A percentile compares a stretch with the other conserved stretches of the same genome.
These are phyloP conservation scores for Eutypa lata DNA, from an alignment of 2,329 filamentous ascomycete genomes.

Conservation along the genomic window DNA sequence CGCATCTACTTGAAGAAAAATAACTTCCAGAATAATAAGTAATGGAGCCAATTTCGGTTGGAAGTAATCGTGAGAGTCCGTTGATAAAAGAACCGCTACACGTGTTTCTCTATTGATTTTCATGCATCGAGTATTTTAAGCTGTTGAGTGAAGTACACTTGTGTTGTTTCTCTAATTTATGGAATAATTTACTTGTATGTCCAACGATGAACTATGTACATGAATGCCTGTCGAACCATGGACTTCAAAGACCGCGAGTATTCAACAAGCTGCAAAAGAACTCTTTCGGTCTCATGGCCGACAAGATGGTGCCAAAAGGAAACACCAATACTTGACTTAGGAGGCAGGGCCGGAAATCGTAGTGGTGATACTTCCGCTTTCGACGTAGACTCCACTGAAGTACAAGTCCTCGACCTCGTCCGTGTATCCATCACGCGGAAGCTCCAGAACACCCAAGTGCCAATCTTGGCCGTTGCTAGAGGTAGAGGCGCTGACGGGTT, in stretches of 20 bases:
- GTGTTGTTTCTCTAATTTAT: no score
- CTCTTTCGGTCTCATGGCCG: background rate
- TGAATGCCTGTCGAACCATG: no score
- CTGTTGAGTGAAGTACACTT: no score
- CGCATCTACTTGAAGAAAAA: no score
- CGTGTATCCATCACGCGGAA: constrained; percentile 54
- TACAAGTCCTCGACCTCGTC: constrained; percentile 63
- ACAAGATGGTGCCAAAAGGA: constrained; percentile 1
- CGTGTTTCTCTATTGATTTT: no score
- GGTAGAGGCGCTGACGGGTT: constrained; percentile 57
- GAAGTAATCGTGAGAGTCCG: no score
- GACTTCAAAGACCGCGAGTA: background rate
- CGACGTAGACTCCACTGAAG: constrained; percentile 70
- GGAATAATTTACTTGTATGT: no score
- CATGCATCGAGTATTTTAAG: no score
- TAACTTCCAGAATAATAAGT: no score
- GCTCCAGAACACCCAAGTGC: constrained; percentile 68
- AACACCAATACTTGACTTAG: background rate
- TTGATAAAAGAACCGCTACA: no score
- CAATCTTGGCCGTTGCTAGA: constrained; percentile 68
- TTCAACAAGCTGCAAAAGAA: background rate
- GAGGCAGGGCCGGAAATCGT: constrained; percentile 20
- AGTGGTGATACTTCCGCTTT: constrained; percentile 47
- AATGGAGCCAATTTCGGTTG: no score
- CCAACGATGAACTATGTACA: no score